Evolutionary conservation across 176 grass and related monocot genomes (phyloP).

Genomic region (Eragrostis nindensis): DNA sequence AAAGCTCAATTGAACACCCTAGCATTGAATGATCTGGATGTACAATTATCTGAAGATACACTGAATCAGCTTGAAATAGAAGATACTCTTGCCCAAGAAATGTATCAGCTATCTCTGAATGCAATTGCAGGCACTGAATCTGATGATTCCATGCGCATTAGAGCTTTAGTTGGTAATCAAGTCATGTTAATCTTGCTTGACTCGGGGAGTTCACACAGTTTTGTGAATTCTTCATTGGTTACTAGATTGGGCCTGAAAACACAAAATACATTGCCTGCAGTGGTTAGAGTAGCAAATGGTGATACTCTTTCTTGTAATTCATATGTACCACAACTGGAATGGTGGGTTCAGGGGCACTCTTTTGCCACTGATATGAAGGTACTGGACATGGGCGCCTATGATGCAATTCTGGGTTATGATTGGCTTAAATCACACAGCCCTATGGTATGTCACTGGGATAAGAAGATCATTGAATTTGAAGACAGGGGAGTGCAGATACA

Average conservation of each 20-base stretch:
- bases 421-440: too few species aligned
- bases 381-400: too few species aligned
- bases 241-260: too few species aligned
- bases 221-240: neutral
- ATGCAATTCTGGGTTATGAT: too few species aligned
- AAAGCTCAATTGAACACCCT: neutral
- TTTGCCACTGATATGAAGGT: too few species aligned
- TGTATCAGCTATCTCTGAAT: neutral
- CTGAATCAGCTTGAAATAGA: neutral
- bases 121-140: neutral
- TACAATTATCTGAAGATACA: neutral
- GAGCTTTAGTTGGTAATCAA: neutral
- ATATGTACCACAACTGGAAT: too few species aligned
- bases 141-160: neutral
- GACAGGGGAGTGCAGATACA: too few species aligned
- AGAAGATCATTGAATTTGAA: too few species aligned
- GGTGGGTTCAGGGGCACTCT: too few species aligned
- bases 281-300: too few species aligned
- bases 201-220: neutral
- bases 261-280: neutral
- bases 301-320: too few species aligned
- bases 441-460: too few species aligned
- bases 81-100: neutral
- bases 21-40: neutral
- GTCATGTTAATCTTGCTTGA: rapidly evolving